Conservation (phyloP, 495 filamentous ascomycete species). For the Penicillium cosmopolitanum region DNA sequence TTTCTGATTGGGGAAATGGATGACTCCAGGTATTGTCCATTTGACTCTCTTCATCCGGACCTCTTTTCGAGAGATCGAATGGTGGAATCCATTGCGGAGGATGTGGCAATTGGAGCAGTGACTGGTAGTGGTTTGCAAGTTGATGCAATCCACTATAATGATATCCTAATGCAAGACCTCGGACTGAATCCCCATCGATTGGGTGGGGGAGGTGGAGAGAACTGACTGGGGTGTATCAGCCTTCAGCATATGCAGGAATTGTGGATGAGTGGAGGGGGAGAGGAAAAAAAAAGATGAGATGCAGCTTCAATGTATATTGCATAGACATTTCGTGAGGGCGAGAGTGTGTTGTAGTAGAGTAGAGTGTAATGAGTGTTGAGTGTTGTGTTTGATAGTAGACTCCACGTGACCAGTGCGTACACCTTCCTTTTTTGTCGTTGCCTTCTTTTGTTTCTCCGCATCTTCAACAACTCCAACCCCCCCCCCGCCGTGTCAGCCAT, state of each 20-base stretch:
- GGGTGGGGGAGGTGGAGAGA: slow-evolving; percentile 31
- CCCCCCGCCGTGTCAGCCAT: slow-evolving; percentile 12
- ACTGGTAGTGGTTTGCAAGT: slow-evolving; percentile 31
- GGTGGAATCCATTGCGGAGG: slow-evolving; percentile 28
- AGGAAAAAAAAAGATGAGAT: too few species aligned
- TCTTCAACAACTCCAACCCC: background rate
- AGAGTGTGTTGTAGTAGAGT: background rate
- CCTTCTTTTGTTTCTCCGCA: slow-evolving; percentile 2
- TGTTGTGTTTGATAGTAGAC: background rate
- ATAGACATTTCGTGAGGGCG: too few species aligned
- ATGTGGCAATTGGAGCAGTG: slow-evolving; percentile 32
- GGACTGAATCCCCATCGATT: slow-evolving; percentile 35
- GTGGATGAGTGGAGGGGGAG: slow-evolving; percentile 31
- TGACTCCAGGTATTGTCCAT: background rate
- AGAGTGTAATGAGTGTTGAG: too few species aligned
- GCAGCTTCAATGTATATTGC: too few species aligned
- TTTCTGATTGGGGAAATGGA: slow-evolving; percentile 46
- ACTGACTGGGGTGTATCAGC: slow-evolving; percentile 32
- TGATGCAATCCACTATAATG: slow-evolving; percentile 41
- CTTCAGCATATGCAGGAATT: slow-evolving; percentile 34
- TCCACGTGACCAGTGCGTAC: slow-evolving; percentile 23
- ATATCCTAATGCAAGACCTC: slow-evolving; percentile 34
- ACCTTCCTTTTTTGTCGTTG: slow-evolving; percentile 23
- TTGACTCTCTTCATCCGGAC: slow-evolving; percentile 8
- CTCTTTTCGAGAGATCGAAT: slow-evolving; percentile 15